Conservation (phyloP, 208 protist genomes). For the Leishmania aethiopica region DNA sequence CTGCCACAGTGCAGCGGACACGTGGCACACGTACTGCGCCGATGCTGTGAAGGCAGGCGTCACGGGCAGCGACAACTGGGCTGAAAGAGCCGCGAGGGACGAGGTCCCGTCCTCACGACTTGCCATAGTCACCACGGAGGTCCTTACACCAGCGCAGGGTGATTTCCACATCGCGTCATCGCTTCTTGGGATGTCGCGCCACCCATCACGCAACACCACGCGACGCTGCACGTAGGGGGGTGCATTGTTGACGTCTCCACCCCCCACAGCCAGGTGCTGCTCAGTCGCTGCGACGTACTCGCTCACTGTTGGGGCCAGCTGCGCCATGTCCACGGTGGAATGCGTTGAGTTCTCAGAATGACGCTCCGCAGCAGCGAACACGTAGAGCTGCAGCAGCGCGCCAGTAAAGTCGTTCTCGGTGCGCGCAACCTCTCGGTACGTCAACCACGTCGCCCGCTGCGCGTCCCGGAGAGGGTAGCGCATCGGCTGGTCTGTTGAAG, state of each 20-base stretch:
- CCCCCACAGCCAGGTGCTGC: not conserved
- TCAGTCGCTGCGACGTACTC: not conserved
- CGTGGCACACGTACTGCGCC: too few species aligned
- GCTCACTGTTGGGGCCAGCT: not conserved
- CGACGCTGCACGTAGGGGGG: not conserved
- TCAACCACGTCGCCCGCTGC: constrained; percentile 49
- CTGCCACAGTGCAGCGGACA: too few species aligned
- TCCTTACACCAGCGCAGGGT: constrained; percentile 1
- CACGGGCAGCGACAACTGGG: too few species aligned
- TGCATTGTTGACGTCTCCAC: not conserved
- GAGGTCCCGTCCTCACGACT: not conserved
- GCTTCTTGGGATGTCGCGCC: not conserved
- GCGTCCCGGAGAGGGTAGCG: constrained; percentile 23
- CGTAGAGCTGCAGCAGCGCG: constrained; percentile 32
- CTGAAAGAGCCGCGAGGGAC: too few species aligned
- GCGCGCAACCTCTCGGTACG: constrained; percentile 35
- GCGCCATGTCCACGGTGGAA: not conserved
- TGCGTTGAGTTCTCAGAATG: not conserved
- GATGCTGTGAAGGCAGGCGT: too few species aligned
- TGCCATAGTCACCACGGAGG: not conserved
- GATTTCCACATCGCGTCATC: not conserved
- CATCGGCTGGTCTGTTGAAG: constrained; percentile 32
- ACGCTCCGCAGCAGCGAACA: constrained; percentile 15
- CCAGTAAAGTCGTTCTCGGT: constrained; percentile 33
- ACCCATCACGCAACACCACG: not conserved